Base-by-base conservation (phyloP, 1,284 basidiomycete species). In the Melampsora americana region DNA sequence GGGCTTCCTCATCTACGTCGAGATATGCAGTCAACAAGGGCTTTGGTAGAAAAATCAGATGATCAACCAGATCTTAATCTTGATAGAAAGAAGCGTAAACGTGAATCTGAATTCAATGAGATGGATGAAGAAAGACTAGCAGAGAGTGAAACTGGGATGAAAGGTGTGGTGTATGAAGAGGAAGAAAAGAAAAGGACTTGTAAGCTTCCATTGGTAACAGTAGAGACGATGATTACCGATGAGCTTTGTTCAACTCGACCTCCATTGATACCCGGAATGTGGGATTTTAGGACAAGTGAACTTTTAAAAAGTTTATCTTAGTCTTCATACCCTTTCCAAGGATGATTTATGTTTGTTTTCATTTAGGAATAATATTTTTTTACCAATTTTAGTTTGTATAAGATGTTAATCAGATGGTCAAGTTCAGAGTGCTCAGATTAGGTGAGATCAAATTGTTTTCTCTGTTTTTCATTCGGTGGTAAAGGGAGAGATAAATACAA, bases 141-240 rank as follows among this genome's bases (percentile, higher is more conserved):
- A 20, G 26, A 46, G 65, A 66, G 20, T 26, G 20, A 20, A 5
- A 56, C 3, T 56, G 50, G 50, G 5, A 26, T 26, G 50, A 62
- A 62, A 16, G 26, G 16, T 62, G 23, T 20, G 16, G 28, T 28
- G 60, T 16, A 26, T 62, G 16, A 26, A 7, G 30, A 62, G n/a
- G 30, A 35, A 26, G 23, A 62, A 62, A 46, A 14, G 14, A 44
- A 35, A 5, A 26, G 64, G 7, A 35, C 32, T 48, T 32, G 60
- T 5, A 66, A 42, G n/a, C 28, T 72, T 35, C 42, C 62, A 46
- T 48, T 20, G 42, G 42, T 44, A 20, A 46, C 70, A 28, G 60
- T 72, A 32, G 70, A 72, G 62, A 72, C 70, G 9, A 65, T 72
- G 3, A 62, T 72, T 26, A 42, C 48, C 28, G 70, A 72, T 65